Evolutionary conservation across 352 stramenopile species (phyloP).

Genomic region (Globisporangium alternatum): DNA sequence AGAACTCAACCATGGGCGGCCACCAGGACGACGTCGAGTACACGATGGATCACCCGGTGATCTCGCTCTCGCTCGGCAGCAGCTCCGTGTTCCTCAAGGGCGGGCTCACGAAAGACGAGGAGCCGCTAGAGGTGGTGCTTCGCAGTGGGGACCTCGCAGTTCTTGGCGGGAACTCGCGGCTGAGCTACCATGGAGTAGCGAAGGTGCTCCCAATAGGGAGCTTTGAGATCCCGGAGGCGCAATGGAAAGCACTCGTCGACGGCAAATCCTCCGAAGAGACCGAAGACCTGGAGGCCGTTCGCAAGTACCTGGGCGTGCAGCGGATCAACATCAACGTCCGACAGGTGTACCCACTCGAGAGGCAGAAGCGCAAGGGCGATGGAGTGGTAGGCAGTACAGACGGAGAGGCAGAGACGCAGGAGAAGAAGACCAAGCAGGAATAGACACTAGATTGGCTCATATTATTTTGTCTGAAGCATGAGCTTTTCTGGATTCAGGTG

Average conservation of each 20-base stretch:
- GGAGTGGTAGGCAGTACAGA: background rate
- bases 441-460: background rate
- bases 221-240: conserved; percentile 28
- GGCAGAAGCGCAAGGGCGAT: background rate
- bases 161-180: conserved; percentile 50
- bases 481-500: too few species aligned
- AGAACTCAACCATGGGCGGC: conserved; percentile 71
- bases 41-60: conserved; percentile 79
- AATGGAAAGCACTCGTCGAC: conserved; percentile 24
- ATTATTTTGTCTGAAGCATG: too few species aligned
- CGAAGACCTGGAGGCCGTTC: conserved; percentile 41
- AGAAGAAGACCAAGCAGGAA: conserved; percentile 6
- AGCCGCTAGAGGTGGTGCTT: conserved; percentile 58
- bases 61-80: conserved; percentile 75
- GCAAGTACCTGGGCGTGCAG: conserved; percentile 48
- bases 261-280: conserved; percentile 9
- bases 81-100: conserved; percentile 77
- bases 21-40: conserved; percentile 84
- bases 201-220: conserved; percentile 42
- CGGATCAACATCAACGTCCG: conserved; percentile 84
- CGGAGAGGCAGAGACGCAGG: background rate
- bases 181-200: conserved; percentile 73
- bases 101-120: conserved; percentile 53
- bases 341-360: conserved; percentile 54
- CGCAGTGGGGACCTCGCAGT: conserved; percentile 70